Base-by-base conservation (phyloP, 805 yeast genomes). In the Candida tammaniensis region DNA sequence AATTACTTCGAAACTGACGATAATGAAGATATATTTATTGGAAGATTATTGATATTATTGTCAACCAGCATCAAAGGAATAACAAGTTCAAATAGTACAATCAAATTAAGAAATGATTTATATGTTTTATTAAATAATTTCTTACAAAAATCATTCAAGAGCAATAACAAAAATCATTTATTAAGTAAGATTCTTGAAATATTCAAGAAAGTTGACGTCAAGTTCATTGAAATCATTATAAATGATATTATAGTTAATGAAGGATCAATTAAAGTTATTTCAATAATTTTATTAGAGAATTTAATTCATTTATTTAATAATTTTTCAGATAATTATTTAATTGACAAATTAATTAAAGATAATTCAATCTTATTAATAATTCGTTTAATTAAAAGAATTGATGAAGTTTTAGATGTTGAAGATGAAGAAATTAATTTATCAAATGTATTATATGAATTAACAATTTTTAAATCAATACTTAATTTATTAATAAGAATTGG, bases 181-280 rank as follows among this genome's bases (percentile, higher is more conserved):
- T 56, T 75, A 7, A 60, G 63, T 10, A 78, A 76, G 30, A 55
- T 81, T 12, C 52, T 74, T 33, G 70, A 68, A n/a, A 70, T 75
- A 17, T 59, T 87, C 28, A 72, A 76, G 37, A 70, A 82, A 3
- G 72, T 78, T 21, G 94, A 82, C 38, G 50, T 54, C 12, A 72
- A 74, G 42, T 59, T 87, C 33, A 66, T 86, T 17, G 80, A 76
- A 13, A 68, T 74, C 2, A 69, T 87, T 20, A 81, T 86, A 51
- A 78, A 76, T 40, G 98, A 93, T 60, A 80, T 93, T 0, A 74
- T 86, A 11, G 69, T 78, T 35, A 87, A 89, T 3, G 93, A 84
- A 46, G 93, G 91, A 1, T 64, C 82, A 1, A 73, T 82, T 6
- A 73, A 93, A 45, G 72, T 88, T 8, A 79, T 91, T 0, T 80